A percentile compares a stretch with the other conserved stretches of the same genome.
Conservation (phyloP, 108 stramenopile species). For the Fistulifera solaris region DNA sequence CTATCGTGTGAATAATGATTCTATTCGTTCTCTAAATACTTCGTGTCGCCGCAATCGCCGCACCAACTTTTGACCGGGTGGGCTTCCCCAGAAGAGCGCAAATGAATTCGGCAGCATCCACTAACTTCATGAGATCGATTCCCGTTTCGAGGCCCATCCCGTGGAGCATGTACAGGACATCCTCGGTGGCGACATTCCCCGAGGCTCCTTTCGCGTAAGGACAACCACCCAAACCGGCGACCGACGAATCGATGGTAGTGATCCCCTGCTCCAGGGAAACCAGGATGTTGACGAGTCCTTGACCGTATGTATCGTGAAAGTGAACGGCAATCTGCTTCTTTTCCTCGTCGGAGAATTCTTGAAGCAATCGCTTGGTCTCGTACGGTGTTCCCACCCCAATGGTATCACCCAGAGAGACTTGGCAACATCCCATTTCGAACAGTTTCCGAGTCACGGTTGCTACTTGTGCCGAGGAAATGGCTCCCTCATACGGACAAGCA, state of each 20-base stretch:
- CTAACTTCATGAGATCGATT: slow-evolving; percentile 34
- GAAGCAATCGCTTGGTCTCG: slow-evolving; percentile 31
- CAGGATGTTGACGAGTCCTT: slow-evolving; percentile 78
- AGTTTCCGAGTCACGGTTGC: slow-evolving; percentile 43
- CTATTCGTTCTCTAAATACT: neutral
- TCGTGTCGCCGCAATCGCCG: neutral
- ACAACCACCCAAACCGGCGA: slow-evolving; percentile 81
- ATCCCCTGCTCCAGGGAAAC: slow-evolving; percentile 59
- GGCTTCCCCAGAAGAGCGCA: slow-evolving; percentile 21
- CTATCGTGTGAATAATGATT: neutral
- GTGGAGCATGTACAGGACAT: slow-evolving; percentile 87
- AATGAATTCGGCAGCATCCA: slow-evolving; percentile 36
- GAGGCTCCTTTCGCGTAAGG: slow-evolving; percentile 84
- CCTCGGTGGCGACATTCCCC: slow-evolving; percentile 91
- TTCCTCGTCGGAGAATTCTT: slow-evolving; percentile 18
- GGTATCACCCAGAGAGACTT: slow-evolving; percentile 84
- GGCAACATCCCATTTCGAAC: slow-evolving; percentile 77
- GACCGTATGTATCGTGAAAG: slow-evolving; percentile 89
- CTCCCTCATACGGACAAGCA: slow-evolving; percentile 83
- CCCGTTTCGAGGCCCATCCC: slow-evolving; percentile 79
- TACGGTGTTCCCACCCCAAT: slow-evolving; percentile 76
- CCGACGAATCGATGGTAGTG: slow-evolving; percentile 64
- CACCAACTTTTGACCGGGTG: slow-evolving; percentile 29
- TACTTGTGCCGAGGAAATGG: slow-evolving; percentile 49
- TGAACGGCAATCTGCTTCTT: slow-evolving; percentile 63